Base-by-base conservation (phyloP, 2,329 filamentous ascomycete species). In the Xylariaceae sp. region DNA sequence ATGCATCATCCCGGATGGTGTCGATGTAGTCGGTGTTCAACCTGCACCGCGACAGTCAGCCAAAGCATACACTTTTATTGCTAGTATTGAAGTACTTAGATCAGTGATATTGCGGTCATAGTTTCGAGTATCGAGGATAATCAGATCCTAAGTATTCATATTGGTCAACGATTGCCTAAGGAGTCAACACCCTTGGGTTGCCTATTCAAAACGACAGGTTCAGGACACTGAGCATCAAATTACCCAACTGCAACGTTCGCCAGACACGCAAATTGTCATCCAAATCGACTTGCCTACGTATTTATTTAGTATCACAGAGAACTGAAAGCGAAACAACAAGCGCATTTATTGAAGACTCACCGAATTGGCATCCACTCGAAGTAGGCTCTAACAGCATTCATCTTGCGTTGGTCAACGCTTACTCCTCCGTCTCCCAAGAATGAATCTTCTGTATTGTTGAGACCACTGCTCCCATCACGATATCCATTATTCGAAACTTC, bases 401-500 rank as follows among this genome's bases (percentile, higher is more conserved):
- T 81, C 68, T 87, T 88, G 52, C 83, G 75, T 60, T 85, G 79
- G 53, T 87, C 83, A n/a, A 86, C 79, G 23, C 74, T 79, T n/a
- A 87, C 73, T 12, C 72, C 70, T 5, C 76, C 75, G 45, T 79
- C 73, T 38, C 74, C 69, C 22, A 79, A 59, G 64, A 86, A 88
- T 0, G 79, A 83, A 6, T 77, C 73, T 56, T 85, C 82, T 8
- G 79, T 85, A 61, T 87, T 87, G 62, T 82, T 83, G 20, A 84
- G 65, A 4, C 71, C 69, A 2, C 75, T 73, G 7, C 73, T 76
- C 1, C 83, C 83, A 55, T 82, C 82, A 20, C 76, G 71, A 58
- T 80, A 87, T 3, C 75, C 77, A 55, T 88, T 86, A 59, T 87
- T 75, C 5, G 78, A 74, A 20, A 85, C 76, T 64, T 82, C 73